Evolutionary conservation across 1,284 basidiomycete species (phyloP), one percentile per base, ranked within the genome.

Genomic region (Ganoderma boninense): DNA sequence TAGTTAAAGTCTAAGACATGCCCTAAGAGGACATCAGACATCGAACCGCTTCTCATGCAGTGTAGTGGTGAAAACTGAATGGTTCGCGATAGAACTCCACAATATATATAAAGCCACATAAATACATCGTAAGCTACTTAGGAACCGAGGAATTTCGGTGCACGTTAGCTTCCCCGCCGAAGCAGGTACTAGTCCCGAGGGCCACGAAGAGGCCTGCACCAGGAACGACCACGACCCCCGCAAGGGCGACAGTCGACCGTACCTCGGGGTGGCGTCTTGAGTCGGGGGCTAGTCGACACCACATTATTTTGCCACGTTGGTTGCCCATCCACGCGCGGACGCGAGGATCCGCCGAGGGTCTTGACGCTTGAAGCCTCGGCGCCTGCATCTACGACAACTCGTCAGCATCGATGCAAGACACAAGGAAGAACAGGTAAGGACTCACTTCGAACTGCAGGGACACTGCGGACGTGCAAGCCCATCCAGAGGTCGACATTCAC

Each of bases 231-330:
- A n/a, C n/a, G n/a, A n/a, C n/a, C n/a, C n/a, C n/a, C n/a, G n/a
- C n/a, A n/a, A n/a, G n/a, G n/a, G n/a, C n/a, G n/a, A n/a, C n/a
- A n/a, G n/a, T n/a, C n/a, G n/a, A n/a, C n/a, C n/a, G n/a, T n/a
- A n/a, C n/a, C n/a, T n/a, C n/a, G n/a, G n/a, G n/a, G n/a, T n/a
- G n/a, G n/a, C n/a, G n/a, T 68, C 63, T 68, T 65, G 67, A 68
- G 64, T 64, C 67, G 63, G 52, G 56, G 56, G 44, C 54, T 32
- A 32, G 56, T 68, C 67, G 67, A 68, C 64, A 43, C 67, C 67
- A 62, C 44, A 52, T 20, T 14, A 38, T 38, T 20, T 62, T 61
- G 3, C 64, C 43, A 52, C 35, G 10, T 20, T 18, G 54, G 26
- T 16, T 32, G 54, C 26, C 38, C 38, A n/a, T 42, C n/a, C 38